These are phyloP conservation scores for Gynostemma pentaphyllum DNA, from an alignment of 306 rosid species.

Conservation along the genomic window DNA sequence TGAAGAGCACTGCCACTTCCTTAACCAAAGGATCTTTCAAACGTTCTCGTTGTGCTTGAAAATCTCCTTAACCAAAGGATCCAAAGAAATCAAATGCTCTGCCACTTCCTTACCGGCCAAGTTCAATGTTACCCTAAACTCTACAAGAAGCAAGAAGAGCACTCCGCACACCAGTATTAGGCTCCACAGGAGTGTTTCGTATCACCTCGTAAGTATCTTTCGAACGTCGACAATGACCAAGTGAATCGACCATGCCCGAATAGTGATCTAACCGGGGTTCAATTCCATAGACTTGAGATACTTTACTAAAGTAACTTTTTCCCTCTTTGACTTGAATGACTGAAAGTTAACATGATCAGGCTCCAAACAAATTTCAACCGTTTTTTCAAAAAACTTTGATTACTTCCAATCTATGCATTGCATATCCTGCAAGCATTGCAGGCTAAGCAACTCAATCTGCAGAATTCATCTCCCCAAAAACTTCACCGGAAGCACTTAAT, in stretches of 20 bases:
- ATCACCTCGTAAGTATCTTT: slow-evolving; percentile 49
- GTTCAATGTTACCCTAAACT: slow-evolving; percentile 35
- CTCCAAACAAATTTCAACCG: slow-evolving; percentile 28
- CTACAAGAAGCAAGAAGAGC: slow-evolving; percentile 74
- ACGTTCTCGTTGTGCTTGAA: too few species aligned
- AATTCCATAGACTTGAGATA: slow-evolving; percentile 42
- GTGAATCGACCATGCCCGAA: slow-evolving; percentile 87
- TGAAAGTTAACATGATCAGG: slow-evolving; percentile 82
- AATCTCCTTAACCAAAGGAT: too few species aligned
- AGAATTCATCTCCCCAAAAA: slow-evolving; percentile 35
- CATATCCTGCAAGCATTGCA: slow-evolving; percentile 67
- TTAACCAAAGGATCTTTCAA: too few species aligned
- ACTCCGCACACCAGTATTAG: slow-evolving; percentile 76
- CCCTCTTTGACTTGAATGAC: slow-evolving; percentile 57
- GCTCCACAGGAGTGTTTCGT: slow-evolving; percentile 47
- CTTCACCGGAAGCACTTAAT: slow-evolving; percentile 33
- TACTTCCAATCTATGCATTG: slow-evolving; percentile 52
- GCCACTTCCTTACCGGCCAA: slow-evolving; percentile 75
- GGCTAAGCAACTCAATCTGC: slow-evolving; percentile 69
- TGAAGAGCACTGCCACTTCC: slow-evolving; percentile 52
- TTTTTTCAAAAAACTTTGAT: slow-evolving; percentile 40
- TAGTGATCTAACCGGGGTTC: slow-evolving; percentile 60
- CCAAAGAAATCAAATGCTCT: slow-evolving; percentile 38
- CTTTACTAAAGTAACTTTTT: slow-evolving; percentile 37
- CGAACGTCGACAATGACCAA: slow-evolving; percentile 53